These are phyloP conservation scores for Cryptococcus jaspeensis DNA, from an alignment of 1,284 basidiomycete genomes.

Conservation along the genomic window DNA sequence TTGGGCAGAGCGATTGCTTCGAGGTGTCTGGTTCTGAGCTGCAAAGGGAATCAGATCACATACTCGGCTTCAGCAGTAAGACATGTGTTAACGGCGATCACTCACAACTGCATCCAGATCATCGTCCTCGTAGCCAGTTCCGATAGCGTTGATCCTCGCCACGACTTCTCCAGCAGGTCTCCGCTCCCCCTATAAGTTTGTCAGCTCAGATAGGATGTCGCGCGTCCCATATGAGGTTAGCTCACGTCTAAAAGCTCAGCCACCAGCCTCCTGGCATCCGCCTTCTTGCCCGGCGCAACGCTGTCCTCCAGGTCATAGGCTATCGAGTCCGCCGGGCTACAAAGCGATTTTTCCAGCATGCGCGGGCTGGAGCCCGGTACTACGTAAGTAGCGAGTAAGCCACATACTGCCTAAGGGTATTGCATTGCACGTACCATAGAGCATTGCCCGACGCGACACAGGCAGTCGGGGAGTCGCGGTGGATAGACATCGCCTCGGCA, in stretches of 20 bases:
- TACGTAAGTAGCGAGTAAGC: slow-evolving; percentile 24
- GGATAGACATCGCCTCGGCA: neutral
- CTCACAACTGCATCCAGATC: slow-evolving; percentile 69
- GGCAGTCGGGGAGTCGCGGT: slow-evolving; percentile 8
- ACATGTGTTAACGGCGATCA: no score
- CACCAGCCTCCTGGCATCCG: slow-evolving; percentile 61
- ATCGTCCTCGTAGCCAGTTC: slow-evolving; percentile 66
- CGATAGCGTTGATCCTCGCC: slow-evolving; percentile 73
- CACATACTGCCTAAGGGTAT: no score
- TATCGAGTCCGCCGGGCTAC: slow-evolving; percentile 64
- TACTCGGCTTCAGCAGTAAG: no score
- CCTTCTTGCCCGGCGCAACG: slow-evolving; percentile 68
- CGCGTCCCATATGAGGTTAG: neutral
- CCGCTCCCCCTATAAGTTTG: slow-evolving; percentile 17
- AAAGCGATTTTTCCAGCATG: slow-evolving; percentile 75
- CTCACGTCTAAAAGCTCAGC: slow-evolving; percentile 58
- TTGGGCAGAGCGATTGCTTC: slow-evolving; percentile 72
- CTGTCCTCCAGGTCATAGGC: slow-evolving; percentile 88
- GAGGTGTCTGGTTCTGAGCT: slow-evolving; percentile 53
- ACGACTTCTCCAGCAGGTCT: slow-evolving; percentile 58
- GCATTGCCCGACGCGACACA: slow-evolving; percentile 40
- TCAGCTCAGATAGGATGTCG: neutral
- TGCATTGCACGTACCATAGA: slow-evolving; percentile 36
- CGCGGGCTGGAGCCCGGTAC: slow-evolving; percentile 73
- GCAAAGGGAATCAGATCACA: neutral